Base-by-base conservation (phyloP, 352 stramenopile species). In the Vaucheria bursata region DNA sequence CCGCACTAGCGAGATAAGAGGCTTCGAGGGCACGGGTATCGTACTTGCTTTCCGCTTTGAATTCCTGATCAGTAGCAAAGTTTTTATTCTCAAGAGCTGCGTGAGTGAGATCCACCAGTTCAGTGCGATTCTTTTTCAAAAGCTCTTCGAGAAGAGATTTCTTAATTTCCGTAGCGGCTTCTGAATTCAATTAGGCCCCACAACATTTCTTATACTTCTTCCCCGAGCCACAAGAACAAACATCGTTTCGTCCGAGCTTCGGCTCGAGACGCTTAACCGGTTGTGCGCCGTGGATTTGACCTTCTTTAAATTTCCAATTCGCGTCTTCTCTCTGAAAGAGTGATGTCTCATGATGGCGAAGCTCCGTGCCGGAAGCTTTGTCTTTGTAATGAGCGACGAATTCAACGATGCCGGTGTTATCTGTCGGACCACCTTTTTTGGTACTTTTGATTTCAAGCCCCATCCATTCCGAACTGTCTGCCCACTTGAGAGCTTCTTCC, bases 191-290 rank as follows among this genome's bases (percentile, higher is more conserved):
- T 25, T 59, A 59, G 25, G 45, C 45, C 25, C 12, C 45, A 59
- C 45, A 59, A 59, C 45, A 59, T 25, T 59, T 59, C 45, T 59
- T 59, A 25, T 18, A 59, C 45, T 59, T 59, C 45, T 59, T 59
- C 12, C 45, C 45, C 45, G 45, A 59, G 45, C 45, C 45, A 59
- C 45, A 59, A 59, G 45, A 59, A 59, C 45, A 59, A 59, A 25
- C 12, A 59, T 59, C 45, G 45, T 59, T 59, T 18, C 45, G 45
- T 18, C 45, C 45, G 45, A 59, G 18, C 25, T 59, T 59, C 45
- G 45, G 45, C 45, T 59, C 45, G 18, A 59, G 25, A 25, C 45
- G 45, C 45, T 59, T 59, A 25, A 59, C 18, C 45, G 45, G 12
- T 25, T 59, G 45, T 59, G 45, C 45, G 45, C 45, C 45, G 25